Conservation (phyloP, 2,329 filamentous ascomycete species). For the Aspergillus tanneri region DNA sequence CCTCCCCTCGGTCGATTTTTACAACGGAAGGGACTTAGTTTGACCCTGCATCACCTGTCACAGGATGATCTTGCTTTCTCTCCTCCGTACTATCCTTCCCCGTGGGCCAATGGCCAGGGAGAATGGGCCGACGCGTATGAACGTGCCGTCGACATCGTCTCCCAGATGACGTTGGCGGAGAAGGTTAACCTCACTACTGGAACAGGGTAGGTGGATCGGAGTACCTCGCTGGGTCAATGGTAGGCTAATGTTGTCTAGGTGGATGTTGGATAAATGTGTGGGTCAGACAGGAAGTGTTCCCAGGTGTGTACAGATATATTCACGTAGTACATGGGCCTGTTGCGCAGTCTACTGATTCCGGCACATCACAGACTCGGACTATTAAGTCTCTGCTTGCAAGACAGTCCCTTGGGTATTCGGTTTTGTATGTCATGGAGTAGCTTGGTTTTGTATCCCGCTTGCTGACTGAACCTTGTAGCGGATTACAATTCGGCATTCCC, state of each 20-base stretch:
- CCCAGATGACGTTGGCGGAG: constrained; percentile 76
- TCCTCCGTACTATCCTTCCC: constrained; percentile 76
- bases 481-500: constrained; percentile 83
- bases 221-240: neutral
- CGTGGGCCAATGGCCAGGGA: constrained; percentile 76
- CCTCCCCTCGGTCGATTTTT: neutral
- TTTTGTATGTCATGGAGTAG: constrained; percentile 48
- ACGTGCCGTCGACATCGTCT: constrained; percentile 76
- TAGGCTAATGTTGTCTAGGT: constrained; percentile 44
- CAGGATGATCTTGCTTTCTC: constrained; percentile 43
- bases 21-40: neutral
- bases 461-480: constrained; percentile 38
- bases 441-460: neutral
- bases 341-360: neutral
- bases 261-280: constrained; percentile 71
- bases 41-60: neutral
- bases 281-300: constrained; percentile 62
- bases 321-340: neutral
- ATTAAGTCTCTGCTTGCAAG: constrained; percentile 77
- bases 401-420: constrained; percentile 78
- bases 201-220: constrained; percentile 61
- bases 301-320: constrained; percentile 27
- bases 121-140: constrained; percentile 74
- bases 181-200: constrained; percentile 96
- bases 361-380: constrained; percentile 52